Evolutionary conservation across 2,329 filamentous ascomycete species (phyloP).

Genomic region (Ophiosphaerella korrae): DNA sequence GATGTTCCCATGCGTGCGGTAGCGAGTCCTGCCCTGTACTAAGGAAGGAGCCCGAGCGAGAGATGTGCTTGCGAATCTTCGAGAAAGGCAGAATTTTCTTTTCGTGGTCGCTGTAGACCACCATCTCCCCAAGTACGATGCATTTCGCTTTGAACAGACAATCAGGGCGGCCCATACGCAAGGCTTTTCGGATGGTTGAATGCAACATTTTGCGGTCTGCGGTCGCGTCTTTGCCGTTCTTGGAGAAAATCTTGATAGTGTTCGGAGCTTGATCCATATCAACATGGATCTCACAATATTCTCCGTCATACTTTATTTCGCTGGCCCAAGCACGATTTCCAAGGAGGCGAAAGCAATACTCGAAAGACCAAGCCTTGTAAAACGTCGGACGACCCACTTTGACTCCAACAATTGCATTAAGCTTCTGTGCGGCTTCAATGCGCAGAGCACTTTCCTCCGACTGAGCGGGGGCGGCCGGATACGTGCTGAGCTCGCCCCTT

Average conservation of each 20-base stretch:
- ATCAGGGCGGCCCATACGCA: conserved; percentile 63
- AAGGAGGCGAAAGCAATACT: conserved; percentile 72
- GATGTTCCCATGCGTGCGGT: conserved; percentile 59
- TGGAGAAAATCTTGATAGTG: conserved; percentile 83
- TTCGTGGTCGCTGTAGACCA: conserved; percentile 74
- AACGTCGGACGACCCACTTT: conserved; percentile 55
- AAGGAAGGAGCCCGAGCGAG: conserved; percentile 71
- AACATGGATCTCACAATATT: conserved; percentile 86
- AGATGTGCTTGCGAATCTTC: conserved; percentile 80
- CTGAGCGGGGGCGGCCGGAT: conserved; percentile 44
- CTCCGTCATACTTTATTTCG: conserved; percentile 84
- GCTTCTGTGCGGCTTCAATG: conserved; percentile 44
- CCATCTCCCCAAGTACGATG: conserved; percentile 82
- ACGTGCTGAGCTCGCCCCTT: conserved; percentile 48
- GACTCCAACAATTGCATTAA: conserved; percentile 49
- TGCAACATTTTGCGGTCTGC: conserved; percentile 68
- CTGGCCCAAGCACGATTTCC: conserved; percentile 68
- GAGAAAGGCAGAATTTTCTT: conserved; percentile 75
- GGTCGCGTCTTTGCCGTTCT: conserved; percentile 89
- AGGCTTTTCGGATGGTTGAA: conserved; percentile 65
- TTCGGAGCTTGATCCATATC: conserved; percentile 62
- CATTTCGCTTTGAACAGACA: conserved; percentile 69
- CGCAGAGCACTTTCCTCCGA: conserved; percentile 40
- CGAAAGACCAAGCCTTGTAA: conserved; percentile 60
- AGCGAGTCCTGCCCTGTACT: conserved; percentile 72